Base-by-base conservation (phyloP, 805 yeast species). In the Phaffomyces opuntiae region DNA sequence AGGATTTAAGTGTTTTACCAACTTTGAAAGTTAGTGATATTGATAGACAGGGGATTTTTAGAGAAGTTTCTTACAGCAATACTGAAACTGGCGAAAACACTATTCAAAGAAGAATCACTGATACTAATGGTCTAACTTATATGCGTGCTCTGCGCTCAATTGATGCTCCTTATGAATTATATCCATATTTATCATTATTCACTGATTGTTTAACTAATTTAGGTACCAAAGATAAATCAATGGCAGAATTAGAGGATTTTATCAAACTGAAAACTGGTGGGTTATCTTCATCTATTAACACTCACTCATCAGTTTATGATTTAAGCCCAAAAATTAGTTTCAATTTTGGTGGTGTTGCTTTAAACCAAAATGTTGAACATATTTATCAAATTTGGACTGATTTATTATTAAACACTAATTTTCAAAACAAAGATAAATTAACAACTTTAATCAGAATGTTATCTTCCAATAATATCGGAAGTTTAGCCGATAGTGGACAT, bases 241-340 rank as follows among this genome's bases (percentile, higher is more conserved):
- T 87, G 76, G 85, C 87, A 21, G 83, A 81, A 34, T 74, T 93
- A 47, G 98, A 91, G 59, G 89, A 90, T 53, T 80, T 81, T 39
- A 89, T 93, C 53, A 87, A 83, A 58, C 69, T 82, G 42, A 72
- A 75, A 46, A 89, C 98, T 0, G 98, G 98, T 25, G 96, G 97
- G 0, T 63, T 93, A 17, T 69, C 80, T 5, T 75, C 89, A n/a
- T 70, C 77, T 19, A 69, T 79, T 8, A 70, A 76, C 49, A 77
- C 80, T 1, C 74, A 74, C 39, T 68, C 83, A 5, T 73, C 80
- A 38, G 82, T 88, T 35, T 60, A 75, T 42, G 71, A 80, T 16
- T 50, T 61, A 21, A 61, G 71, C 2, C 70, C 85, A 3, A 72
- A 67, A 24, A 60, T 88, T 44, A 69, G 72, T 26, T 78, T 86